These are phyloP conservation scores for Trichoderma simmonsii DNA, from an alignment of 2,329 filamentous ascomycete genomes.

Conservation along the genomic window DNA sequence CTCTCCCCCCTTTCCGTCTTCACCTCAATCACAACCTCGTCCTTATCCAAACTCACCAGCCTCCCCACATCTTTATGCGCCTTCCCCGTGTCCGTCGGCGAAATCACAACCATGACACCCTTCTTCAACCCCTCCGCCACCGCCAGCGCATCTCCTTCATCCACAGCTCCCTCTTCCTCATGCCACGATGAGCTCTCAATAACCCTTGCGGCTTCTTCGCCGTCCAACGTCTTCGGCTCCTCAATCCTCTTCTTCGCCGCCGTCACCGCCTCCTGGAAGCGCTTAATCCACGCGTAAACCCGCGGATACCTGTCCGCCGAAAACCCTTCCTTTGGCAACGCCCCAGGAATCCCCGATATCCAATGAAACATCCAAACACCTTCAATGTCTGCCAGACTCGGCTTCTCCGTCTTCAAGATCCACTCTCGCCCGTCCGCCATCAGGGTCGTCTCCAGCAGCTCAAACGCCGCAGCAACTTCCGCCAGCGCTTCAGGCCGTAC, in stretches of 20 bases:
- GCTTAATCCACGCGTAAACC: constrained; percentile 60
- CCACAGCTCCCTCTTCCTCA: constrained; percentile 44
- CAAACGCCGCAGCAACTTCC: constrained; percentile 52
- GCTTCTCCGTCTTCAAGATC: constrained; percentile 53
- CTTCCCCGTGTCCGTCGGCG: constrained; percentile 60
- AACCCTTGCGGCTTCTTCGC: constrained; percentile 49
- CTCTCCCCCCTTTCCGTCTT: constrained; percentile 37
- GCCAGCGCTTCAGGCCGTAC: constrained; percentile 53
- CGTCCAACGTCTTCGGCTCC: constrained; percentile 45
- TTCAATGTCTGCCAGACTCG: constrained; percentile 65
- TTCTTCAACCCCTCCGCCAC: constrained; percentile 45
- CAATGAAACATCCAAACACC: constrained; percentile 67
- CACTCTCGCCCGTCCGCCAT: constrained; percentile 65
- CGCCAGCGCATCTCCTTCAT: constrained; percentile 47
- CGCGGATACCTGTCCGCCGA: constrained; percentile 53
- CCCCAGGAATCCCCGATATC: constrained; percentile 54
- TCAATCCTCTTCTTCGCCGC: constrained; percentile 36
- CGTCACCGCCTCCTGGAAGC: constrained; percentile 53
- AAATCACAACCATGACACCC: constrained; percentile 56
- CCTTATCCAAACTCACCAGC: constrained; percentile 49
- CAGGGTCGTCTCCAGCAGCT: constrained; percentile 58
- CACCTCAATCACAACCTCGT: constrained; percentile 59
- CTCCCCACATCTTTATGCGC: constrained; percentile 56
- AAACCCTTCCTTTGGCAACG: constrained; percentile 52
- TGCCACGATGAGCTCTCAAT: constrained; percentile 46